Evolutionary conservation across 2,329 filamentous ascomycete genomes (phyloP).

Genomic region (Fusarium palustre): DNA sequence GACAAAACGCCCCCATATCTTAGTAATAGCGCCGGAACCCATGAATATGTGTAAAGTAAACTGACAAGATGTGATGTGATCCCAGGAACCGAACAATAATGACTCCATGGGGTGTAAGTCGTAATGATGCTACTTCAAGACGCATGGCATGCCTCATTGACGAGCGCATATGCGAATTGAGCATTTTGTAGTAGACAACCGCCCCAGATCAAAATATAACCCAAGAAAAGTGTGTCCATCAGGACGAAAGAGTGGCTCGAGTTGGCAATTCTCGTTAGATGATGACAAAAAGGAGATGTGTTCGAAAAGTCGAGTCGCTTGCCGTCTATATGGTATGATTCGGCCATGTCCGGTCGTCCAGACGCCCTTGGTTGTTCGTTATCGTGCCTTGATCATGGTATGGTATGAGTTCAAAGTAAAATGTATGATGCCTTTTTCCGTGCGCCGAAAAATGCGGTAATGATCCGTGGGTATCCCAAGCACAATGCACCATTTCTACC

Average conservation of each 20-base stretch:
- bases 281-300: conserved; percentile 33
- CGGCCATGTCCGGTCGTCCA: conserved; percentile 37
- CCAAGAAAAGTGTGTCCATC: conserved; percentile 37
- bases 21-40: conserved; percentile 47
- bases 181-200: conserved; percentile 18
- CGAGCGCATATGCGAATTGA: conserved; percentile 6
- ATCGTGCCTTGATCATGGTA: conserved; percentile 43
- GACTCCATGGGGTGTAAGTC: conserved; percentile 14
- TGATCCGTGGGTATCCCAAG: conserved; percentile 48
- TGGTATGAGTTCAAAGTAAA: conserved; percentile 37
- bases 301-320: conserved; percentile 44
- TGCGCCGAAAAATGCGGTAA: conserved; percentile 51
- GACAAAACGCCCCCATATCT: conserved; percentile 43
- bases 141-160: background rate
- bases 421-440: conserved; percentile 44
- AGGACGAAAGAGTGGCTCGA: conserved; percentile 32
- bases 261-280: conserved; percentile 34
- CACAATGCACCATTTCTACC: conserved; percentile 43
- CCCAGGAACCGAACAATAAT: conserved; percentile 33
- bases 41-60: conserved; percentile 39
- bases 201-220: conserved; percentile 28
- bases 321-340: conserved; percentile 51
- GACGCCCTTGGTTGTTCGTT: conserved; percentile 44
- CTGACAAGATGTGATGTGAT: conserved; percentile 26
- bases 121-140: background rate